phyloP scores from a whole-genome alignment of 805 yeast species.

The Cyberlindnera americana region DNA sequence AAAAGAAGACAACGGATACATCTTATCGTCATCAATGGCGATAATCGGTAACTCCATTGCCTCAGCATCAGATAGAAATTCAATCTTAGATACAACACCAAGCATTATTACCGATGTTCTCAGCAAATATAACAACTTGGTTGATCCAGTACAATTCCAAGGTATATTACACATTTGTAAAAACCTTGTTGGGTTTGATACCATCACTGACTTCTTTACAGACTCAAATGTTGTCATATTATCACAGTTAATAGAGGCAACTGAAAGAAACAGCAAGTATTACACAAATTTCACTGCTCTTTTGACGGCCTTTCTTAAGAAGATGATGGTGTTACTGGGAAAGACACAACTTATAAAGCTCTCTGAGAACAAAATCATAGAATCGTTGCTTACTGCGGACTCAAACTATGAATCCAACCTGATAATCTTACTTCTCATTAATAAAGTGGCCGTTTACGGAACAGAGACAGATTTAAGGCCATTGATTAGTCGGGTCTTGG shows the following conservation, averaged over 20 bases:
- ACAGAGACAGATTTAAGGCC: constrained; percentile 8
- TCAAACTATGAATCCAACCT: constrained; percentile 16
- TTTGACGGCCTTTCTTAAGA: constrained; percentile 20
- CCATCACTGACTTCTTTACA: constrained; percentile 15
- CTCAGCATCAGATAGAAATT: constrained; percentile 15
- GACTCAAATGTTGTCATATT: constrained; percentile 8
- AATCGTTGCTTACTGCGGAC: constrained; percentile 9
- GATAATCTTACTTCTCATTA: constrained; percentile 15
- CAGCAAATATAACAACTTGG: constrained; percentile 18
- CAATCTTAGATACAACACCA: constrained; percentile 14
- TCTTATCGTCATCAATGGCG: constrained; percentile 19
- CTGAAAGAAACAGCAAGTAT: constrained; percentile 22
- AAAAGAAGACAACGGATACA: constrained; percentile 22
- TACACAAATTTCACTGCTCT: constrained; percentile 23
- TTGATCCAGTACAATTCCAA: constrained; percentile 27
- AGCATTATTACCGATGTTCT: constrained; percentile 12
- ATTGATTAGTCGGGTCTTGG: constrained; percentile 13
- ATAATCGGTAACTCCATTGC: constrained; percentile 27
- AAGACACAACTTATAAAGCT: constrained; percentile 9
- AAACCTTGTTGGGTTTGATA: constrained; percentile 13
- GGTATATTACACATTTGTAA: constrained; percentile 26
- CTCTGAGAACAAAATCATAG: constrained; percentile 8
- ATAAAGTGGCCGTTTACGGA: constrained; percentile 23
- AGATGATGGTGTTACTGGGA: constrained; percentile 17
- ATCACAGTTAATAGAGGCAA: constrained; percentile 20